These are phyloP conservation scores for Boletus eberwhitei DNA, from an alignment of 768 basidiomycete genomes.

Conservation along the genomic window DNA sequence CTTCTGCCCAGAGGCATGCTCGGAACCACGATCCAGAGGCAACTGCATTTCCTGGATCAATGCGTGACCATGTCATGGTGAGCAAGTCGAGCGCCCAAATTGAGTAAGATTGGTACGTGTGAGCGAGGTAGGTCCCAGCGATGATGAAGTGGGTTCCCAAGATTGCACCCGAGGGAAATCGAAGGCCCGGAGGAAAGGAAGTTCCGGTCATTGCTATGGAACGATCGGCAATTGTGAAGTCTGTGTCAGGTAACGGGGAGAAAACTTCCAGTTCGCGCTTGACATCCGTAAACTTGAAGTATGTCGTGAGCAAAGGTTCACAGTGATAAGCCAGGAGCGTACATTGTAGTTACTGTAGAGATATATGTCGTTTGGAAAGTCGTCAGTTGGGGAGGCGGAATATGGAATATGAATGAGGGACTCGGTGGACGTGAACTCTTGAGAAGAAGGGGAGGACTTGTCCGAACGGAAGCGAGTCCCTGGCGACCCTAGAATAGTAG, in stretches of 20 bases:
- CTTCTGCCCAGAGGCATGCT: slow-evolving; percentile 80
- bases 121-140: slow-evolving; percentile 93
- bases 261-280: slow-evolving; percentile 93
- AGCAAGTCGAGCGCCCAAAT: slow-evolving; percentile 92
- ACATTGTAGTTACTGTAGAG: slow-evolving; percentile 97
- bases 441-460: slow-evolving; percentile 37
- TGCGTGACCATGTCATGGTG: slow-evolving; percentile 80
- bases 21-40: slow-evolving; percentile 93
- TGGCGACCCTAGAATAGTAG: slow-evolving; percentile 48
- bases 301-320: slow-evolving; percentile 7
- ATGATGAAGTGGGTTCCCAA: slow-evolving; percentile 90
- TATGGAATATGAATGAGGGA: slow-evolving; percentile 71
- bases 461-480: slow-evolving; percentile 58
- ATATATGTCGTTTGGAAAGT: slow-evolving; percentile 82
- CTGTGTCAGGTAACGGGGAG: slow-evolving; percentile 70
- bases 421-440: slow-evolving; percentile 56
- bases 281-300: slow-evolving; percentile 81
- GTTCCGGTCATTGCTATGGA: slow-evolving; percentile 78
- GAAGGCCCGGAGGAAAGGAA: slow-evolving; percentile 87
- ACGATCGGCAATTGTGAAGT: slow-evolving; percentile 77
- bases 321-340: slow-evolving; percentile 27
- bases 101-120: slow-evolving; percentile 91
- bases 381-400: slow-evolving; percentile 65
- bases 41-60: slow-evolving; percentile 85
- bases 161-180: slow-evolving; percentile 94